Evolutionary conservation across 163 green algal species (phyloP).

Genomic region (Chlamydomonas reinhardtii): DNA sequence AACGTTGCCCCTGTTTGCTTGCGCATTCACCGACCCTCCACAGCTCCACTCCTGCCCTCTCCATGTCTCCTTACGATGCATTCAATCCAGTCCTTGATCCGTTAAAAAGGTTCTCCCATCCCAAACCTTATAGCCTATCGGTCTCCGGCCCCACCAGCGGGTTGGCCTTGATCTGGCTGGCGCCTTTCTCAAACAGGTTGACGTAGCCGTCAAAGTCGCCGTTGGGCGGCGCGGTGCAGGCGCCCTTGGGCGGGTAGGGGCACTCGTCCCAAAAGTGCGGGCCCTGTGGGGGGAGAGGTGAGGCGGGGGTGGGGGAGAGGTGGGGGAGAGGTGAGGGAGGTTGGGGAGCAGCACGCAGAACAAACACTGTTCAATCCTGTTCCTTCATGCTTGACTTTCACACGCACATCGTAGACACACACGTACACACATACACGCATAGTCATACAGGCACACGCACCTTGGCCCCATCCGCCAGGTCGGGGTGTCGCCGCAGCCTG

Average conservation of each 20-base stretch:
- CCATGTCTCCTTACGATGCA: too few relatives aligned
- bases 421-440: too few relatives aligned
- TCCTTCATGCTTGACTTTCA: too few relatives aligned
- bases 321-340: not conserved
- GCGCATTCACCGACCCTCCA: too few relatives aligned
- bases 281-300: conserved; percentile 2
- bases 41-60: too few relatives aligned
- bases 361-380: too few relatives aligned
- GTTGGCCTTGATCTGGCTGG: conserved; percentile 47
- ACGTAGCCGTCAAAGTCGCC: conserved; percentile 64
- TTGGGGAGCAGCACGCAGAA: not conserved
- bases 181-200: conserved; percentile 60
- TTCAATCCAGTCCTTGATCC: too few relatives aligned
- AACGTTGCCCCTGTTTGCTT: too few relatives aligned
- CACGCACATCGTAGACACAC: too few relatives aligned
- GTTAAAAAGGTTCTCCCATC: too few relatives aligned
- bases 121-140: too few relatives aligned
- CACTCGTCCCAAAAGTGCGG: conserved; percentile 69
- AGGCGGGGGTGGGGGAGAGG: not conserved
- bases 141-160: conserved; percentile 7
- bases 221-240: conserved; percentile 57
- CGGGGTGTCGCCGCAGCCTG: conserved; percentile 52
- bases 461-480: conserved; percentile 58
- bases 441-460: too few relatives aligned
- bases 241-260: conserved; percentile 53